phyloP scores from a whole-genome alignment of 75 land plant species.

The Cupressus sempervirens region DNA sequence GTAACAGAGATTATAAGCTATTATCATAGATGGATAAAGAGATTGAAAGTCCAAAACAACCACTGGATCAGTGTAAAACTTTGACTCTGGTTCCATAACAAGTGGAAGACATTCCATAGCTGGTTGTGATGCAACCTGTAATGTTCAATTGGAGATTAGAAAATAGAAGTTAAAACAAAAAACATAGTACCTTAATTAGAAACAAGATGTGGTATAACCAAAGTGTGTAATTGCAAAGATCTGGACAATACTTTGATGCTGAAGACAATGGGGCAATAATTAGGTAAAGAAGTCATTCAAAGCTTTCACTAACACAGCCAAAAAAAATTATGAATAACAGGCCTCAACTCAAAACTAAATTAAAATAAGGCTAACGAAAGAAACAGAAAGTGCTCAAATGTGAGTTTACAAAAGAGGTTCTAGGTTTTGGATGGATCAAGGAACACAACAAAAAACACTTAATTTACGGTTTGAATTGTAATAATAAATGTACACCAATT shows the following conservation, averaged over 20 bases:
- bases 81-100: constrained; percentile 98
- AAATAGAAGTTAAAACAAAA: not conserved
- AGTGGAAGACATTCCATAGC: constrained; percentile 98
- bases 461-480: not conserved
- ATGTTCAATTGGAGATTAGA: constrained; percentile 7
- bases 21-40: constrained; percentile 98
- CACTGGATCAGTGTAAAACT: constrained; percentile 92
- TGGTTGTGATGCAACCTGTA: constrained; percentile 91
- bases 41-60: constrained; percentile 97
- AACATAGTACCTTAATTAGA: not conserved
- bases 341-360: not conserved
- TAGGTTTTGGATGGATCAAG: not conserved
- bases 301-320: not conserved
- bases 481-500: not conserved
- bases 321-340: not conserved
- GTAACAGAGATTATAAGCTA: constrained; percentile 93
- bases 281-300: not conserved
- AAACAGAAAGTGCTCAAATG: not conserved
- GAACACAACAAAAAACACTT: not conserved
- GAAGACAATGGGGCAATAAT: not conserved
- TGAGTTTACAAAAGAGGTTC: not conserved
- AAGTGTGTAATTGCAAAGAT: not conserved
- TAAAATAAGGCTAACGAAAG: not conserved
- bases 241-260: not conserved
- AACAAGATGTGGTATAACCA: not conserved